These are phyloP conservation scores for Candida adriatica DNA, from an alignment of 805 yeast genomes.

Conservation along the genomic window DNA sequence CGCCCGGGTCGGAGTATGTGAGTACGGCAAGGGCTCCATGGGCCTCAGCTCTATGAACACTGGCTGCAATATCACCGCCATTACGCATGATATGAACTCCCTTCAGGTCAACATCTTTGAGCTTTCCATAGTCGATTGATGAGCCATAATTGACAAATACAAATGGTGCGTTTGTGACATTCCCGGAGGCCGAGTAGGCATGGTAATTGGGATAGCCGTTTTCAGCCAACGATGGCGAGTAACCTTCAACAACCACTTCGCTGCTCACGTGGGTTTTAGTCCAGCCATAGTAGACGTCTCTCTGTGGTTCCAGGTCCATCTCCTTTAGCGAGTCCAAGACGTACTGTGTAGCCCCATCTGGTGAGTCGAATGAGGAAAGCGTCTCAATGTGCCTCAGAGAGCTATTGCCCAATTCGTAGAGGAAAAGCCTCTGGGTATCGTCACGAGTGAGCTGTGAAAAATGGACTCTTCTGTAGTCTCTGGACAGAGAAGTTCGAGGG, in stretches of 20 bases:
- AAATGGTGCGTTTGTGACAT: slow-evolving; percentile 45
- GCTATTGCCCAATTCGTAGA: slow-evolving; percentile 34
- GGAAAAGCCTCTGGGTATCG: slow-evolving; percentile 60
- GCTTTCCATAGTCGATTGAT: slow-evolving; percentile 41
- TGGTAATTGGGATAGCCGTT: slow-evolving; percentile 50
- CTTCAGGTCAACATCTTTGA: slow-evolving; percentile 35
- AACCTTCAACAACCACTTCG: too few species aligned
- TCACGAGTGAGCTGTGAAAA: slow-evolving; percentile 55
- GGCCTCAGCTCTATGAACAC: slow-evolving; percentile 54
- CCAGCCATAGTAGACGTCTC: slow-evolving; percentile 53
- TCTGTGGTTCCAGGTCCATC: slow-evolving; percentile 42
- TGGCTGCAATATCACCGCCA: slow-evolving; percentile 42
- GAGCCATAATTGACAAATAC: slow-evolving; percentile 59
- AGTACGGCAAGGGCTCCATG: slow-evolving; percentile 57
- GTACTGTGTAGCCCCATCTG: slow-evolving; percentile 37
- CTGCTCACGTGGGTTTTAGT: slow-evolving; percentile 44
- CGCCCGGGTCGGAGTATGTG: slow-evolving; percentile 46
- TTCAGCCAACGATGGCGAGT: slow-evolving; percentile 37
- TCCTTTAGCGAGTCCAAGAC: slow-evolving; percentile 42
- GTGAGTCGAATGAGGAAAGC: slow-evolving; percentile 17
- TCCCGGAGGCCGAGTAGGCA: slow-evolving; percentile 61
- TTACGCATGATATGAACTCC: slow-evolving; percentile 59
- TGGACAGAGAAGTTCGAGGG: slow-evolving; percentile 75
- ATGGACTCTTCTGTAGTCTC: slow-evolving; percentile 76
- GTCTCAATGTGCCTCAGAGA: slow-evolving; percentile 25